Conservation (phyloP, 768 basidiomycete species). For the Rhodotorula graminis region DNA sequence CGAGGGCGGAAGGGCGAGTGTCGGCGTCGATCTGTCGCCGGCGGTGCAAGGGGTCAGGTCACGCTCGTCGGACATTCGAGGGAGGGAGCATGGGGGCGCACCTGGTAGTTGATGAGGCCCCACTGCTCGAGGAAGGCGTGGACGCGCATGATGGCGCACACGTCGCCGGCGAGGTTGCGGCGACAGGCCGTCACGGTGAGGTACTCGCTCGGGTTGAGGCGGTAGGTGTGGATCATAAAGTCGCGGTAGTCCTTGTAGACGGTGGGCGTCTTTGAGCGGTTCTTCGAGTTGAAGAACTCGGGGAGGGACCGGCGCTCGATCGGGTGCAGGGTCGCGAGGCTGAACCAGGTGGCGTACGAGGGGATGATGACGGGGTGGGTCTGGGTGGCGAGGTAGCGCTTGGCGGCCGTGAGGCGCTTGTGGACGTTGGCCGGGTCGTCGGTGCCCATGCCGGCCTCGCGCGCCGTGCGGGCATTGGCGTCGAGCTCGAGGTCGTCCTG, state of each 20-base stretch:
- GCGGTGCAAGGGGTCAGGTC: background rate
- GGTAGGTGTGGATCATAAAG: constrained; percentile 99
- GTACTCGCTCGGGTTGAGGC: constrained; percentile 88
- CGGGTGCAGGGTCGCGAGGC: constrained; percentile 85
- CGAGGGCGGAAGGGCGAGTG: constrained; percentile 84
- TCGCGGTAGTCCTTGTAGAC: constrained; percentile 99
- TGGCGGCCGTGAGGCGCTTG: constrained; percentile 50
- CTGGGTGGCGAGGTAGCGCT: constrained; percentile 92
- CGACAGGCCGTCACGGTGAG: constrained; percentile 95
- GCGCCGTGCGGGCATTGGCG: constrained; percentile 7
- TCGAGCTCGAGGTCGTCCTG: constrained; percentile 7
- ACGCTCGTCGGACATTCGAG: too few species aligned
- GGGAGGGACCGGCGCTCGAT: constrained; percentile 88
- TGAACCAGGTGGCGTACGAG: constrained; percentile 96
- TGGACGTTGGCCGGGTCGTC: constrained; percentile 14
- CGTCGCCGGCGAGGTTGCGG: constrained; percentile 93
- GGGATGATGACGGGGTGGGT: constrained; percentile 93
- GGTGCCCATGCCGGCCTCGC: background rate
- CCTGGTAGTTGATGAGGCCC: constrained; percentile 99
- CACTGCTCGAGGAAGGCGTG: constrained; percentile 98
- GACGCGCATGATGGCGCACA: constrained; percentile 97
- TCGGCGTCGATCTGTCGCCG: constrained; percentile 86
- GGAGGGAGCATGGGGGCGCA: constrained; percentile 47
- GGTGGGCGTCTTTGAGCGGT: constrained; percentile 87
- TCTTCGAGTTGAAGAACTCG: constrained; percentile 96